Conservation (phyloP, 805 yeast genomes). For the Schizosaccharomyces japonicus region DNA sequence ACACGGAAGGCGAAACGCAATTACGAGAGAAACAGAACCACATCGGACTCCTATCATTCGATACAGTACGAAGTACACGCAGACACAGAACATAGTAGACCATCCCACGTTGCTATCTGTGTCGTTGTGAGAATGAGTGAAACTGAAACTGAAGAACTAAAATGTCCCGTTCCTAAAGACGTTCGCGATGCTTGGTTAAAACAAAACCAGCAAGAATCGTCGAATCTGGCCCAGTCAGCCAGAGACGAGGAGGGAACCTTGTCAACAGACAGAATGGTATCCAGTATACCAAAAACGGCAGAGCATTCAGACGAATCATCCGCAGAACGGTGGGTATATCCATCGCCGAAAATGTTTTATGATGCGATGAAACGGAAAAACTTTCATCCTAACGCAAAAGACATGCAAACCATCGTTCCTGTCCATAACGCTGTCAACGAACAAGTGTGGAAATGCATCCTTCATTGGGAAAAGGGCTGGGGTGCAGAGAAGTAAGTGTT, state of each 20-base stretch:
- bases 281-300: conserved; percentile 38
- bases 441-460: conserved; percentile 67
- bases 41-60: too few species aligned
- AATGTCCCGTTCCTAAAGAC: conserved; percentile 21
- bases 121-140: too few species aligned
- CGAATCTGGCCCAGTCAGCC: conserved; percentile 11
- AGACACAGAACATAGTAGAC: too few species aligned
- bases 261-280: conserved; percentile 51
- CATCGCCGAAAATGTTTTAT: conserved; percentile 81
- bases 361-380: conserved; percentile 84
- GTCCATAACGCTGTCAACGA: conserved; percentile 87
- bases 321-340: conserved; percentile 64
- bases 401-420: conserved; percentile 80
- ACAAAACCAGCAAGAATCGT: conserved; percentile 12
- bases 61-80: too few species aligned
- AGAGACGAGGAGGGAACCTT: conserved; percentile 14
- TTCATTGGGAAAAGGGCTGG: conserved; percentile 46
- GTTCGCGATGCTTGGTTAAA: conserved; percentile 20
- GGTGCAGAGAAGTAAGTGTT: conserved; percentile 10
- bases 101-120: too few species aligned
- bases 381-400: conserved; percentile 59
- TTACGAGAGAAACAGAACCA: too few species aligned
- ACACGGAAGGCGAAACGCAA: too few species aligned
- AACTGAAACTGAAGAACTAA: conserved; percentile 13
- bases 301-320: conserved; percentile 19